Evolutionary conservation across 1,284 basidiomycete species (phyloP).

Genomic region (Puccinia hordei): DNA sequence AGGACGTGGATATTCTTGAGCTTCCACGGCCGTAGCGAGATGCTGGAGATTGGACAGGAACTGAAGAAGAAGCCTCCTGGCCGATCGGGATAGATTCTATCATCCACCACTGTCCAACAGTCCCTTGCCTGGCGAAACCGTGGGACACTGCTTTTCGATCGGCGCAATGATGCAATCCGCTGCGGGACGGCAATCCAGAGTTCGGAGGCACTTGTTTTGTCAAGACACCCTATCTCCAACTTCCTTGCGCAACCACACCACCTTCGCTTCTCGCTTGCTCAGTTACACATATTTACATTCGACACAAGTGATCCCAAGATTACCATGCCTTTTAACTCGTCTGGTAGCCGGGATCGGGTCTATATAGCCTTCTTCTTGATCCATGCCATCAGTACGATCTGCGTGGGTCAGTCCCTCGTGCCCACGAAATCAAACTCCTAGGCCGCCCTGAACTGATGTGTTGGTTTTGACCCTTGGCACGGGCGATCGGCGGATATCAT

Average conservation of each 20-base stretch:
- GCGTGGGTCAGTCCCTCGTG: not conserved
- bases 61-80: no score
- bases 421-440: not conserved
- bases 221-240: no score
- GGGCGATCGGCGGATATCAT: not conserved
- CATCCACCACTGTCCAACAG: no score
- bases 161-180: not conserved
- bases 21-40: no score
- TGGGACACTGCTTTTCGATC: no score
- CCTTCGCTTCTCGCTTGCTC: not conserved
- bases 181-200: no score
- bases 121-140: no score
- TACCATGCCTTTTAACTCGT: not conserved
- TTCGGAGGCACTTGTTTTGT: no score
- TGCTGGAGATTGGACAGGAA: no score
- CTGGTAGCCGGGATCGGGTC: not conserved
- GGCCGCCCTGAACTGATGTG: not conserved
- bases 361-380: constrained; percentile 24
- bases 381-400: constrained; percentile 7
- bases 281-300: not conserved
- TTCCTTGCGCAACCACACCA: not conserved
- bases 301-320: not conserved
- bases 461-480: not conserved
- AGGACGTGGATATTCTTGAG: no score
- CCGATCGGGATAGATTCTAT: not conserved